Evolutionary conservation across 2,329 filamentous ascomycete species (phyloP), one percentile per base, ranked within the genome.

Genomic region (Acarospora socialis): DNA sequence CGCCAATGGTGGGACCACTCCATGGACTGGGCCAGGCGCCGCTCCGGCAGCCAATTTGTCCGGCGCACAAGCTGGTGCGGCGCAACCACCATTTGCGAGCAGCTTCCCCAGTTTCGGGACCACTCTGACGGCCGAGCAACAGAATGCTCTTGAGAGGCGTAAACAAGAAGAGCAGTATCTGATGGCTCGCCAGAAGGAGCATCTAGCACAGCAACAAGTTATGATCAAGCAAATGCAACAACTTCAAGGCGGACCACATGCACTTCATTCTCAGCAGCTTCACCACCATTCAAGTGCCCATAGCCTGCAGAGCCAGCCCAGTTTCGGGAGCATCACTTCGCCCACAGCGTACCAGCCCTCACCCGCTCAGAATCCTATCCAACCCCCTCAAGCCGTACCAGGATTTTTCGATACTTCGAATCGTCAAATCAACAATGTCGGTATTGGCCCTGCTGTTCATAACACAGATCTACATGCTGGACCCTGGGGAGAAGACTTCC

Each of bases 151-250:
- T 2, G 90, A 98, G 59, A 73, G 90, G 33, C 71, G 90, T 32
- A 98, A 98, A 62, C 90, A 98, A 54, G 90, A 98, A 56, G 92
- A 98, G 50, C 90, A 98, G 53, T 93, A 90, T 52, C 66, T 92
- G 21, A 92, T 95, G 73, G 90, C 92, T 27, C 78, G 90, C 24
- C 90, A 98, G 55, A 83, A 93, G 44, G 90, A 98, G 52, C 82
- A 83, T 44, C 70, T 94, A 34, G 80, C 84, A 41, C 81, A 84
- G 41, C 84, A 92, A 49, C 84, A 92, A 48, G 74, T 84, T 37
- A 66, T 75, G 30, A 77, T 73, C 54, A 73, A 75, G 42, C 69
- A 86, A 51, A 77, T 81, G 51, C 77, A 76, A 34, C 66, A 40
- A 7, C 30, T 38, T 46, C 70, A 67, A 32, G 63, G 63, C 27